These are phyloP conservation scores for Cladophialophora exuberans DNA, from an alignment of 2,329 filamentous ascomycete species.

Conservation along the genomic window DNA sequence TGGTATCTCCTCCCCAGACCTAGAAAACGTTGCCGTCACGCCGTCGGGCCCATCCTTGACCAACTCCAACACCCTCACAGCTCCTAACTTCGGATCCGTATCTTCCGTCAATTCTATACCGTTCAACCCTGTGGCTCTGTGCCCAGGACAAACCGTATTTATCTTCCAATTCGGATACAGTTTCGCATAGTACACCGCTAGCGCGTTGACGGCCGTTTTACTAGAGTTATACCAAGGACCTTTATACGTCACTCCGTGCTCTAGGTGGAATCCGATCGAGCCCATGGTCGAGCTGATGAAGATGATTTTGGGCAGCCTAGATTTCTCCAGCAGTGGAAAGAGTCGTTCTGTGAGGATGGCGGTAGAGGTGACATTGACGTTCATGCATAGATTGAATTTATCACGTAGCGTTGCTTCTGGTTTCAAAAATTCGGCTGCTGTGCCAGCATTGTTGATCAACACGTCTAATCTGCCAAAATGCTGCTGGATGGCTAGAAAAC, in stretches of 20 bases:
- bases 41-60: conserved; percentile 26
- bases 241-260: conserved; percentile 7
- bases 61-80: conserved; percentile 28
- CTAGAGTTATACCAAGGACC: conserved; percentile 26
- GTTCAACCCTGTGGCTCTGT: conserved; percentile 25
- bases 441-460: conserved; percentile 43
- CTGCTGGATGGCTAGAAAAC: conserved; percentile 37
- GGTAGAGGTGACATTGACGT: conserved; percentile 34
- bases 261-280: conserved; percentile 21
- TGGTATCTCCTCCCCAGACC: conserved; percentile 21
- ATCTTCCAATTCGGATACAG: conserved; percentile 28
- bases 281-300: conserved; percentile 26
- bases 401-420: conserved; percentile 25
- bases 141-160: conserved; percentile 31
- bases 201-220: conserved; percentile 29
- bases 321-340: conserved; percentile 29
- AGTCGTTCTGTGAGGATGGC: conserved; percentile 30
- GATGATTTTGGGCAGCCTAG: conserved; percentile 29
- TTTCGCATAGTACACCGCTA: conserved; percentile 30
- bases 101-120: conserved; percentile 24
- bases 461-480: conserved; percentile 41
- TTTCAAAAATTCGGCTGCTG: conserved; percentile 26
- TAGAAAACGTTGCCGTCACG: conserved; percentile 29
- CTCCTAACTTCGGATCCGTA: conserved; percentile 26
- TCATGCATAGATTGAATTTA: conserved; percentile 32